A percentile compares a stretch with the other conserved stretches of the same genome.
Conservation (phyloP, 257 asterid species). For the Przewalskia tangutica region DNA sequence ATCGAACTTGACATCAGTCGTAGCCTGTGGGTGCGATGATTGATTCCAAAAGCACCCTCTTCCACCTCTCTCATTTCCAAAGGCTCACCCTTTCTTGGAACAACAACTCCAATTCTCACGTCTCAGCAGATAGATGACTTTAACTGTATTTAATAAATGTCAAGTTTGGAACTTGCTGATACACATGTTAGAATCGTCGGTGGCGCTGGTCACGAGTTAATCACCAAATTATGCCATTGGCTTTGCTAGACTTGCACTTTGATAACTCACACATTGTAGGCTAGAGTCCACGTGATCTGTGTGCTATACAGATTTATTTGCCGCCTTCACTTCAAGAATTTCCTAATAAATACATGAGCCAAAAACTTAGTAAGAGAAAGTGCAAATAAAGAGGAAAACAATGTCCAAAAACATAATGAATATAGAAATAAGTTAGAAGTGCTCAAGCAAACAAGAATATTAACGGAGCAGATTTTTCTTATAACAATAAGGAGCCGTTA, state of each 20-base stretch:
- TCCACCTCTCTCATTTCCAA: neutral
- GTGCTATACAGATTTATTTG: neutral
- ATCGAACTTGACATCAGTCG: slow-evolving; percentile 16
- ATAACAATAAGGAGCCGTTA: neutral
- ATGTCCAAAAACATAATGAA: neutral
- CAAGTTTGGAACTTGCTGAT: neutral
- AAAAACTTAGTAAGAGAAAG: neutral
- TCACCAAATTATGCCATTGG: neutral
- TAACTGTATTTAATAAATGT: neutral
- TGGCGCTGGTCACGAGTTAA: neutral
- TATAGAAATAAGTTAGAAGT: neutral
- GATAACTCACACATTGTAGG: neutral
- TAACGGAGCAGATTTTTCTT: neutral
- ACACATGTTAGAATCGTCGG: neutral
- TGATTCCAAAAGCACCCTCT: slow-evolving; percentile 7
- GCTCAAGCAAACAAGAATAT: neutral
- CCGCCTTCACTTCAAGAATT: neutral
- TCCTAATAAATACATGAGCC: neutral
- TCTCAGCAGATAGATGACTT: neutral
- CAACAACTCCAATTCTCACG: slow-evolving; percentile 12
- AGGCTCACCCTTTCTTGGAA: slow-evolving; percentile 11
- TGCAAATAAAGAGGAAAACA: neutral
- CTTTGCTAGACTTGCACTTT: neutral
- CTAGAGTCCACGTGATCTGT: neutral
- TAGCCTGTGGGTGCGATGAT: slow-evolving; percentile 11